Evolutionary conservation across 2,329 filamentous ascomycete species (phyloP).

Genomic region (Plenodomus biglobosus): DNA sequence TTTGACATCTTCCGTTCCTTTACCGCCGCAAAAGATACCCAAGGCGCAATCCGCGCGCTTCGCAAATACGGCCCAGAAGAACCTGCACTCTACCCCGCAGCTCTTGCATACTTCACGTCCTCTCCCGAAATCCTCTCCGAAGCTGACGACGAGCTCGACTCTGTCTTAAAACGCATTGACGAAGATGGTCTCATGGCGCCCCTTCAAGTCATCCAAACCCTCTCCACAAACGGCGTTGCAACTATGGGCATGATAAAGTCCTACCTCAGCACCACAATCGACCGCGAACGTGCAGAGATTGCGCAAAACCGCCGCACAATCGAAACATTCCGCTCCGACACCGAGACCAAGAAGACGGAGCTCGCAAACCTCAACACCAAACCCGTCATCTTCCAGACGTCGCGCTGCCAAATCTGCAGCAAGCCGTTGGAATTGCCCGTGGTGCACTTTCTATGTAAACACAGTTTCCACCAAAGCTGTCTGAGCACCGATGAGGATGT

Average conservation of each 20-base stretch:
- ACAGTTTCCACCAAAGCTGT: conserved; percentile 93
- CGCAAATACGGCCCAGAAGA: conserved; percentile 90
- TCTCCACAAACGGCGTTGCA: conserved; percentile 76
- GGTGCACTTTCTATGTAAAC: conserved; percentile 96
- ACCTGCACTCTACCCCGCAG: conserved; percentile 87
- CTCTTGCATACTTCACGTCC: conserved; percentile 90
- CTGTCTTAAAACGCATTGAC: conserved; percentile 82
- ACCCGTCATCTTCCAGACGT: conserved; percentile 86
- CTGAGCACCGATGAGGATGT: conserved; percentile 65
- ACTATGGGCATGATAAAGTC: conserved; percentile 97
- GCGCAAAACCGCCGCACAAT: conserved; percentile 79
- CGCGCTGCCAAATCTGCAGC: conserved; percentile 81
- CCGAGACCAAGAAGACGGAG: conserved; percentile 75
- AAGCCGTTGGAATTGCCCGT: conserved; percentile 79
- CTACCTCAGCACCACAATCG: conserved; percentile 86
- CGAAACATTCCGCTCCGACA: conserved; percentile 80
- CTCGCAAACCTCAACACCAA: conserved; percentile 75
- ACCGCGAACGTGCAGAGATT: conserved; percentile 85
- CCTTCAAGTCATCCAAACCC: conserved; percentile 91
- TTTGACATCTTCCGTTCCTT: conserved; percentile 98
- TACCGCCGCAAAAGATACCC: conserved; percentile 87
- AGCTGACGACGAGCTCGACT: conserved; percentile 79
- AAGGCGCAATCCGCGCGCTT: conserved; percentile 84
- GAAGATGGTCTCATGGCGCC: conserved; percentile 91
- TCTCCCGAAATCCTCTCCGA: conserved; percentile 79